Evolutionary conservation across 331 rosid species (phyloP), one percentile per base, ranked within the genome.

Genomic region (Pyracantha coccinea): DNA sequence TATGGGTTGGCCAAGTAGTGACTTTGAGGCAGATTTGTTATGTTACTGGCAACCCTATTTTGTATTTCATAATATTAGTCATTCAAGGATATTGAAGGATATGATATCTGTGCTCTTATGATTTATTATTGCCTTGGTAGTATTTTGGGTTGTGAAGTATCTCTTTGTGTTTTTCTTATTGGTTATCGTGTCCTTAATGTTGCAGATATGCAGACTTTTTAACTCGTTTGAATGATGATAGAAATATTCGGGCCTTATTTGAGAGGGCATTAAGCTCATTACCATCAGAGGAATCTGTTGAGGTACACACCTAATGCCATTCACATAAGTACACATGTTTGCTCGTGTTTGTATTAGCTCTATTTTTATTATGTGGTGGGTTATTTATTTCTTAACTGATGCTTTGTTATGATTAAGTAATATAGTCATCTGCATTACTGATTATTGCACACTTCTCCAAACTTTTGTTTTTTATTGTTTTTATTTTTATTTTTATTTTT

Each of bases 191-290:
- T 84, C 75, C 69, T 71, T 71, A 68, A 23, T 83, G 41, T 76
- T 76, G 80, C 82, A 94, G 99, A 80, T 94, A 94, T 85, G 93
- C 97, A 52, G 97, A 94, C 88, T 94, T 94, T 84, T 87, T 94
- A 86, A 87, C 88, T 66, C 93, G 93, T 44, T 83, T 94, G 84
- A 94, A 94, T 78, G 99, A 92, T 80, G 97, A 94, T 83, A 89
- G 89, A 84, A 92, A 94, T 77, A 90, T 94, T 77, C 88, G 97
- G 19, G 99, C 99, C 69, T 86, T 94, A 66, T 94, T 94, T 79
- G 99, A 94, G 87, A 86, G 97, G 73, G 93, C 99, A 57, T 72
- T 94, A 69, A 94, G 99, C 82, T 75, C 96, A 33, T 91, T 94
- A 72, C 92, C 89, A 35, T 86, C 89, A 21, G 90, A 94, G 64